These are phyloP conservation scores for Pseudogymnoascus verrucosus DNA, from an alignment of 2,329 filamentous ascomycete species.

Conservation along the genomic window DNA sequence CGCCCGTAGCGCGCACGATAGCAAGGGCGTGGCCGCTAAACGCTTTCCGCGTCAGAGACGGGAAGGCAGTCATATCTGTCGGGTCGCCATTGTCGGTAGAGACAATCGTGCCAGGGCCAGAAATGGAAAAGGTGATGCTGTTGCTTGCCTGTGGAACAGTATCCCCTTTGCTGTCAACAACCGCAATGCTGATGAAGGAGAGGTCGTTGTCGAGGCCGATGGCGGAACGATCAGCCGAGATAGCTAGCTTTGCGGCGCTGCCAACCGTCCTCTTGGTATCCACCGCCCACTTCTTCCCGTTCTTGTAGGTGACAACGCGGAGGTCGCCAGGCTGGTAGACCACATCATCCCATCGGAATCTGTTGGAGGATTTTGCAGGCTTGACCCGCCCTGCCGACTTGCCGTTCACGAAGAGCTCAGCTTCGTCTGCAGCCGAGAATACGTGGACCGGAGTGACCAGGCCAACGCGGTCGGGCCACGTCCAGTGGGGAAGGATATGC, in stretches of 20 bases:
- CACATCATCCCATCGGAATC: constrained; percentile 46
- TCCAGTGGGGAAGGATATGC: constrained; percentile 50
- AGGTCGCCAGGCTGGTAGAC: constrained; percentile 41
- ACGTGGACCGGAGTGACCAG: constrained; percentile 46
- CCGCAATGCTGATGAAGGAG: constrained; percentile 37
- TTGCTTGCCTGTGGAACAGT: constrained; percentile 37
- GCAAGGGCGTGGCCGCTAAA: constrained; percentile 35
- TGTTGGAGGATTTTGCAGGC: constrained; percentile 33
- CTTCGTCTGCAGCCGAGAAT: constrained; percentile 43
- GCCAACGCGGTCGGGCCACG: constrained; percentile 40
- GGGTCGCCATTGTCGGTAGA: constrained; percentile 46
- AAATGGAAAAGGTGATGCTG: constrained; percentile 36
- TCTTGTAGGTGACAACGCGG: constrained; percentile 40
- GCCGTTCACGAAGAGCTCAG: constrained; percentile 47
- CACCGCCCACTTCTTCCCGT: constrained; percentile 39
- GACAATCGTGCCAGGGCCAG: constrained; percentile 38
- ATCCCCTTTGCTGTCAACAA: constrained; percentile 37
- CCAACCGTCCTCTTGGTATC: constrained; percentile 36
- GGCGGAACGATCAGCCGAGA: constrained; percentile 33
- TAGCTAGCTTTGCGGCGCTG: constrained; percentile 29
- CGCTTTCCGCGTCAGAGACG: constrained; percentile 32
- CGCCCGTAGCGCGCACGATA: constrained; percentile 30
- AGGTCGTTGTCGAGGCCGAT: constrained; percentile 41
- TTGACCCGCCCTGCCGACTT: constrained; percentile 35
- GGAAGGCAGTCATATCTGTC: constrained; percentile 37